Evolutionary conservation across 1,139 yeast species (phyloP).

Genomic region (Candida albicans): DNA sequence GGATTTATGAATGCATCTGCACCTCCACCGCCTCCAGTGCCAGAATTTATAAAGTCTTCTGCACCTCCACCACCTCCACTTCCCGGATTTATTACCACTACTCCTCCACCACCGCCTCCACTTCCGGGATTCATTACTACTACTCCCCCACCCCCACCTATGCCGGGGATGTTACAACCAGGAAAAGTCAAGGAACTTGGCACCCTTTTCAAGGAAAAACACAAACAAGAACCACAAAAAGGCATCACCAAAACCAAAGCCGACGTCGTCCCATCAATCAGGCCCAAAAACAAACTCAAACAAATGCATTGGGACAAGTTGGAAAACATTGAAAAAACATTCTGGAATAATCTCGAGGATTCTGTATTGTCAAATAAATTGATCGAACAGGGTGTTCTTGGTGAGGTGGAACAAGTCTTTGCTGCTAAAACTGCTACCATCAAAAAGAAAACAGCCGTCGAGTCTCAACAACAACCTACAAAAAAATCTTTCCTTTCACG

Average conservation of each 20-base stretch:
- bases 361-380: slow-evolving; percentile 52
- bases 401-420: slow-evolving; percentile 77
- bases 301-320: slow-evolving; percentile 96
- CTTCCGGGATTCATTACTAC: too few species aligned
- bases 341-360: slow-evolving; percentile 70
- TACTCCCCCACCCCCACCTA: slow-evolving; percentile 1
- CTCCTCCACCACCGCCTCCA: slow-evolving; percentile 9
- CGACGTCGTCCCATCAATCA: slow-evolving; percentile 20
- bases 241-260: background rate
- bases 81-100: slow-evolving; percentile 6
- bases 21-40: slow-evolving; percentile 22
- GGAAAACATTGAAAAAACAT: slow-evolving; percentile 66
- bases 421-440: slow-evolving; percentile 56
- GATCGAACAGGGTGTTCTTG: slow-evolving; percentile 68
- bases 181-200: background rate
- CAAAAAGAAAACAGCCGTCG: slow-evolving; percentile 31
- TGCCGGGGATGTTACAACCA: slow-evolving; percentile 4
- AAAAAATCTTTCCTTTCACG: slow-evolving; percentile 68
- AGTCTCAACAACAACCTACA: slow-evolving; percentile 21
- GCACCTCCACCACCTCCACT: slow-evolving; percentile 18
- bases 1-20: too few species aligned
- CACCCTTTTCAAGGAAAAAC: background rate
- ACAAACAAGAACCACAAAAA: background rate
- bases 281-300: slow-evolving; percentile 70
- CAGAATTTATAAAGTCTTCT: too few species aligned